Base-by-base conservation (phyloP, 2,329 filamentous ascomycete genomes). In the Phialophora macrospora region DNA sequence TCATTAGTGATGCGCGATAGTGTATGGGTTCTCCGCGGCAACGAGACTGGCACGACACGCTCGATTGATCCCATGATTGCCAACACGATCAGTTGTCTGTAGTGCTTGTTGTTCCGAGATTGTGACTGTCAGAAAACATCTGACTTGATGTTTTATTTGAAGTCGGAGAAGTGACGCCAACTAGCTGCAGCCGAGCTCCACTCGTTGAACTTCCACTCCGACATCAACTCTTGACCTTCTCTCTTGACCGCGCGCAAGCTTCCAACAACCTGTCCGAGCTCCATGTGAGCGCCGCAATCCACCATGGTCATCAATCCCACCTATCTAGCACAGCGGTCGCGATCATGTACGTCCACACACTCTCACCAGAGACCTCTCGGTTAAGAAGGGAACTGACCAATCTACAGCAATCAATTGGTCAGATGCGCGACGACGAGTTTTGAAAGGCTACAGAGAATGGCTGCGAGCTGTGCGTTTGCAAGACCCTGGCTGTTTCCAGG, bases 1-100 rank as follows among this genome's bases (percentile, higher is more conserved):
- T 99, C 95, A 82, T 98, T 98, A 75, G 95, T 99, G 80, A 94
- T 90, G 77, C 95, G 92, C 70, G 90, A 88, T 73, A 98, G 82
- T 62, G 89, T 87, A 58, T 92, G 88, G 78, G 89, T 92, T 76
- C 94, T 90, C 51, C 93, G 89, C 2, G 68, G 46, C 54, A 67
- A 6, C 41, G 65, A 56, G 14, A 17, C 20, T 12, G 67, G 57
- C 17, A 26, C 24, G 7, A 51, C 24, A 55, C 67, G 54, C 52
- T 68, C 70, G 41, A 70, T 60, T 30, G 72, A 72, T 26, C 68
- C 68, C 69, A 72, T 71, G 49, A 5, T 55, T 6, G 24, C 20
- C 34, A 38, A n/a, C 48, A 28, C 12, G 28, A 48, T 7, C 11
- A 22, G 41, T 12, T 14, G 24, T 30, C 24, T 49, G 17, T 9